Conservation (phyloP, 768 basidiomycete genomes). For the Mycena vitilis region DNA sequence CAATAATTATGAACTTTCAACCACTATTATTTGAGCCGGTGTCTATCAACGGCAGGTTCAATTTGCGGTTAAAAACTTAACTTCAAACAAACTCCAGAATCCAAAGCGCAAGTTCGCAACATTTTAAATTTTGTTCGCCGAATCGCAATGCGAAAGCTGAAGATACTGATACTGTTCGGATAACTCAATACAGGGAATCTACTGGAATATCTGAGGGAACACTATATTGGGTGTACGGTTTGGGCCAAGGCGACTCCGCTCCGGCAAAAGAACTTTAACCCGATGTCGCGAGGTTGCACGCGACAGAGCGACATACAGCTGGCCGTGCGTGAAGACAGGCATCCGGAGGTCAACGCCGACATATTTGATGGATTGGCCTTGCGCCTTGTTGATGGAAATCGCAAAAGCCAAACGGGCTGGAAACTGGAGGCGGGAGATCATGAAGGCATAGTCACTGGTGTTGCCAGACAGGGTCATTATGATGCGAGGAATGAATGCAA, state of each 20-base stretch:
- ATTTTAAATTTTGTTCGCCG: too few species aligned
- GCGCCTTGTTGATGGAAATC: background rate
- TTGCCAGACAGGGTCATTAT: background rate
- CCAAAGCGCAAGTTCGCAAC: too few species aligned
- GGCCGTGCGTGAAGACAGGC: background rate
- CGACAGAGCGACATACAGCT: background rate
- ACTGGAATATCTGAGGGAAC: background rate
- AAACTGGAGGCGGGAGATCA: slow-evolving; percentile 1
- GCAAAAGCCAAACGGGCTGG: background rate
- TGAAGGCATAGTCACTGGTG: background rate
- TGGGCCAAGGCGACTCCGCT: background rate
- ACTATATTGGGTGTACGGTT: background rate
- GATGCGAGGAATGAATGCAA: background rate
- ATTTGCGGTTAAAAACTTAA: too few species aligned
- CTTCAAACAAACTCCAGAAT: too few species aligned
- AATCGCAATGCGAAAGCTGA: too few species aligned
- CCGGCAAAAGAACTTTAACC: slow-evolving; percentile 1
- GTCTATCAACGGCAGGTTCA: too few species aligned
- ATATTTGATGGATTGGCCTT: background rate
- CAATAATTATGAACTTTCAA: too few species aligned
- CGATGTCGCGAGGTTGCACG: background rate
- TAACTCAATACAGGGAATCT: too few species aligned
- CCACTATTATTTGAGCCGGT: too few species aligned
- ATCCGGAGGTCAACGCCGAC: background rate
- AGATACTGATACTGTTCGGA: too few species aligned